A percentile compares a stretch with the other conserved stretches of the same genome.
phyloP scores from a whole-genome alignment of 176 grass and related monocot genomes.

The barley (Hordeum vulgare) region DNA sequence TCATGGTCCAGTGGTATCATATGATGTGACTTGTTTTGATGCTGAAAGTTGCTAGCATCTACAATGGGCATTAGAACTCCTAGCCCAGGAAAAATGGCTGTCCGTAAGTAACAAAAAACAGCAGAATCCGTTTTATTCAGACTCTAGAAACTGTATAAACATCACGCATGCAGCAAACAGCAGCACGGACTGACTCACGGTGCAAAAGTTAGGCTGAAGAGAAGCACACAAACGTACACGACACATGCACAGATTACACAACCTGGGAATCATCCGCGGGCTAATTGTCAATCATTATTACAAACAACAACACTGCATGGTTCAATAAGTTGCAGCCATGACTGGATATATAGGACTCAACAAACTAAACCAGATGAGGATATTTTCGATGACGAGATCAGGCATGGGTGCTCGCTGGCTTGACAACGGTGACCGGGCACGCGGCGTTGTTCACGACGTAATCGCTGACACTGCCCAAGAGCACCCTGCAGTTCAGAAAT shows the following conservation, averaged over 20 bases:
- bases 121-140: background rate
- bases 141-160: background rate
- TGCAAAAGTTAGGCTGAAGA: background rate
- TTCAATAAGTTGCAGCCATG: slow-evolving; percentile 25
- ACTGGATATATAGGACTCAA: background rate
- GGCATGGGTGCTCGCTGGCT: slow-evolving; percentile 12
- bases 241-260: background rate
- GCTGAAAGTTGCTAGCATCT: background rate
- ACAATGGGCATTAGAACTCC: background rate
- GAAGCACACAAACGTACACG: background rate
- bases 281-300: slow-evolving; percentile 21
- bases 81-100: background rate
- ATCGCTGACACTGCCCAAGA: slow-evolving; percentile 87
- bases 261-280: background rate
- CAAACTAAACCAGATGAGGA: background rate
- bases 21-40: background rate
- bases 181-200: background rate
- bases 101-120: background rate
- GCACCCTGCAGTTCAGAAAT: slow-evolving; percentile 48
- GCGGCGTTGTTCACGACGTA: slow-evolving; percentile 74
- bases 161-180: background rate
- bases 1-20: too few relatives aligned
- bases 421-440: slow-evolving; percentile 88
- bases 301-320: slow-evolving; percentile 10
- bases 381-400: slow-evolving; percentile 6